Conservation (phyloP, 306 rosid species). For the Glycyrrhiza uralensis region DNA sequence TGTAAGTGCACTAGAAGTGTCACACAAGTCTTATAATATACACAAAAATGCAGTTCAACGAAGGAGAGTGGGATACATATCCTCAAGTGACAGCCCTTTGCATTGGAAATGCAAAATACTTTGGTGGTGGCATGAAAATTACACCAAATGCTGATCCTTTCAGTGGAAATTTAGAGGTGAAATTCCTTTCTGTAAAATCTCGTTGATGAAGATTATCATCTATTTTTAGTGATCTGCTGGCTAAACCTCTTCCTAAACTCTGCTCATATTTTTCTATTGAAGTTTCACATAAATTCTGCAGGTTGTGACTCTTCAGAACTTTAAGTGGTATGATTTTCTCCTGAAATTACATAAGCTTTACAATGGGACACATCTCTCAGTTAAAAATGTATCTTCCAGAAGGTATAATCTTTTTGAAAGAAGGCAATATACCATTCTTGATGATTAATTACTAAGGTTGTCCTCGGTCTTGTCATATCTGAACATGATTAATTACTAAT, state of each 20-base stretch:
- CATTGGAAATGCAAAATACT: slow-evolving; percentile 86
- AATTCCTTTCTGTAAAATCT: not conserved
- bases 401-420: slow-evolving; percentile 45
- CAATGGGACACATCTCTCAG: slow-evolving; percentile 76
- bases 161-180: slow-evolving; percentile 74
- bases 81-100: slow-evolving; percentile 84
- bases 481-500: not conserved
- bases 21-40: not conserved
- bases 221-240: slow-evolving; percentile 15
- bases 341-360: slow-evolving; percentile 73
- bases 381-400: slow-evolving; percentile 70
- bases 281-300: slow-evolving; percentile 26
- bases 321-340: slow-evolving; percentile 88
- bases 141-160: slow-evolving; percentile 76
- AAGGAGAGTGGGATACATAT: slow-evolving; percentile 73
- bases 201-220: not conserved
- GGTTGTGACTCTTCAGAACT: slow-evolving; percentile 87
- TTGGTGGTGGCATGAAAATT: slow-evolving; percentile 98
- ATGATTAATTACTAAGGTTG: not conserved
- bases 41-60: slow-evolving; percentile 56
- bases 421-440: not conserved
- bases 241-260: slow-evolving; percentile 6
- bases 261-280: not conserved
- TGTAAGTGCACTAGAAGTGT: not conserved
- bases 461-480: not conserved